Conservation (phyloP, 345 rosid genomes). For the Garcia nutans region DNA sequence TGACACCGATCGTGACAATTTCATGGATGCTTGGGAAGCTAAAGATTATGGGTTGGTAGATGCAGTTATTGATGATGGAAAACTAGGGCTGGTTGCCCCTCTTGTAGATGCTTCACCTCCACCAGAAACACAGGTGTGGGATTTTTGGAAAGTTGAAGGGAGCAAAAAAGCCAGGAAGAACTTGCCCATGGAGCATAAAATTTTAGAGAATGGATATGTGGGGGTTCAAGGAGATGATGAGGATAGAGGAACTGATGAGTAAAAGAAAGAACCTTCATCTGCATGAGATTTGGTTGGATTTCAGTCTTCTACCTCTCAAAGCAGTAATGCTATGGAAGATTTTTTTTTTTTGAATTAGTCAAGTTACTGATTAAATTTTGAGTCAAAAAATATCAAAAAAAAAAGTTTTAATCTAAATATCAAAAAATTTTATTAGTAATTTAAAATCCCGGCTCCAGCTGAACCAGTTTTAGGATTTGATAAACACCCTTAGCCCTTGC, state of each 20-base stretch:
- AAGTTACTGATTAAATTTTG: not conserved
- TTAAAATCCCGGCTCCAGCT: too few species aligned
- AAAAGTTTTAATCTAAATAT: too few species aligned
- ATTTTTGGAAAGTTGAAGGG: constrained; percentile 71
- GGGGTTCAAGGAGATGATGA: constrained; percentile 35
- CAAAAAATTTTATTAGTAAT: too few species aligned
- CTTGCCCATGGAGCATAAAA: constrained; percentile 56
- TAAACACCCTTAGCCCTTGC: too few species aligned
- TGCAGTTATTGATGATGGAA: constrained; percentile 83
- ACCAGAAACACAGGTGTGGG: constrained; percentile 67
- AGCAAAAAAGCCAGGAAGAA: constrained; percentile 55
- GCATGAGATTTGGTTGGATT: constrained; percentile 4
- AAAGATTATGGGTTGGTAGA: constrained; percentile 88
- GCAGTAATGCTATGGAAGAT: not conserved
- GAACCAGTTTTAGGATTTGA: too few species aligned
- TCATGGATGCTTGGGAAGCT: constrained; percentile 94
- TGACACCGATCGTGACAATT: constrained; percentile 79
- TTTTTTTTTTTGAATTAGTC: not conserved
- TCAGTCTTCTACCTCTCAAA: not conserved
- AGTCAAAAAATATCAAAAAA: too few species aligned
- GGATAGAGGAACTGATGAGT: constrained; percentile 22
- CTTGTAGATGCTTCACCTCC: constrained; percentile 61
- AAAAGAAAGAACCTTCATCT: constrained; percentile 26
- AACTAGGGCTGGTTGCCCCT: constrained; percentile 91
- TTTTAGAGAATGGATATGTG: constrained; percentile 28